Percentiles rank a stretch among this genome's conserved stretches.
phyloP scores from a whole-genome alignment of 805 yeast genomes.

The Myxozyma lipomycoides region DNA sequence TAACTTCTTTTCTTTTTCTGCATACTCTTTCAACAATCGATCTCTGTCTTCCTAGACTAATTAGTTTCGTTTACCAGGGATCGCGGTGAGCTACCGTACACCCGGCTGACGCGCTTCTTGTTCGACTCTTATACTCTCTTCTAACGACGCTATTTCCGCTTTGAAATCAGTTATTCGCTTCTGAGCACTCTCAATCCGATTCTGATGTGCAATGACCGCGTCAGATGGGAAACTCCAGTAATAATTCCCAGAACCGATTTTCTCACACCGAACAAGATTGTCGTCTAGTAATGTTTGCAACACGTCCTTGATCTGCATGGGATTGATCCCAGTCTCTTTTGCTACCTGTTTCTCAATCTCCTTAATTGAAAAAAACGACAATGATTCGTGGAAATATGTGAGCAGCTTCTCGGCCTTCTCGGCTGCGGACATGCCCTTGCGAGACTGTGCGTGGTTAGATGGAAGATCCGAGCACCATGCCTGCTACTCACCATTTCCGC shows the following conservation, averaged over 20 bases:
- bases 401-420: conserved; percentile 23
- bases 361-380: conserved; percentile 38
- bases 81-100: conserved; percentile 1
- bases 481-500: neutral
- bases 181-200: conserved; percentile 12
- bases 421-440: conserved; percentile 27
- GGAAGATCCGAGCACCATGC: neutral
- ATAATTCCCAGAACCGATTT: conserved; percentile 50
- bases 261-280: conserved; percentile 47
- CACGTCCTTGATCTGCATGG: conserved; percentile 53
- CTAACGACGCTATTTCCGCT: conserved; percentile 5
- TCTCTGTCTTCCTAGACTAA: conserved; percentile 9
- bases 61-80: neutral
- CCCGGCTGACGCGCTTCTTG: conserved; percentile 5
- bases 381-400: conserved; percentile 22
- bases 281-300: conserved; percentile 49
- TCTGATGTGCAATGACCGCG: conserved; percentile 18
- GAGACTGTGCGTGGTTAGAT: conserved; percentile 19
- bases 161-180: conserved; percentile 7
- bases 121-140: conserved; percentile 11
- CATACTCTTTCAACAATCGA: conserved; percentile 4
- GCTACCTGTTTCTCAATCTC: conserved; percentile 50
- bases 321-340: conserved; percentile 47
- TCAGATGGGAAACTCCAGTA: conserved; percentile 30
- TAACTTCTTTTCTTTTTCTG: conserved; percentile 7